Evolutionary conservation across 2,329 filamentous ascomycete species (phyloP).

Genomic region (Fusarium sp.): DNA sequence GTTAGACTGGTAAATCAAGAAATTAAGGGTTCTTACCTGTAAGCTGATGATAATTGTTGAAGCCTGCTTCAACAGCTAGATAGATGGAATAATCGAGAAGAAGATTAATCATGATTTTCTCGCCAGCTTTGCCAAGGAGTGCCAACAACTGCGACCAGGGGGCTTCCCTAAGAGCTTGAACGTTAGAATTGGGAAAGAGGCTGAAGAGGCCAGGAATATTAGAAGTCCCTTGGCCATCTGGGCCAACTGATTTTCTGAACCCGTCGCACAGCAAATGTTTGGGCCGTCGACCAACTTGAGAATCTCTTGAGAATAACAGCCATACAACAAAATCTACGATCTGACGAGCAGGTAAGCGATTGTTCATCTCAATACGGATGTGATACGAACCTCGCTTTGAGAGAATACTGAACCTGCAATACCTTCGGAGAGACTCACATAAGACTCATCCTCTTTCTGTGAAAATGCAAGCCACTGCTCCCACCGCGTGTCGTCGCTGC

Average conservation of each 20-base stretch:
- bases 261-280: constrained; percentile 88
- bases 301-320: constrained; percentile 76
- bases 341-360: constrained; percentile 58
- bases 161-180: constrained; percentile 73
- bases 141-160: constrained; percentile 83
- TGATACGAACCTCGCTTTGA: constrained; percentile 71
- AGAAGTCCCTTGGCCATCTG: constrained; percentile 51
- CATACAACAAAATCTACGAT: constrained; percentile 84
- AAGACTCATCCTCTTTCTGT: constrained; percentile 71
- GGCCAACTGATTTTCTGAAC: constrained; percentile 68
- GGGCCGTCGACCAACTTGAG: constrained; percentile 63
- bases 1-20: neutral
- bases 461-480: constrained; percentile 72
- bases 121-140: constrained; percentile 80
- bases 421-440: constrained; percentile 65
- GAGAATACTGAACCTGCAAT: constrained; percentile 62
- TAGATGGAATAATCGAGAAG: constrained; percentile 86
- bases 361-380: constrained; percentile 6
- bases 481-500: constrained; percentile 59
- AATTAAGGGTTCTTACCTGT: constrained; percentile 70
- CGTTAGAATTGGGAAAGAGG: constrained; percentile 77
- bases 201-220: constrained; percentile 75
- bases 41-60: constrained; percentile 80
- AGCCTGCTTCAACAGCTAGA: constrained; percentile 68
- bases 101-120: constrained; percentile 81